These are phyloP conservation scores for Nematocida displodere DNA, from an alignment of 371 early-diverging fungal species.

Conservation along the genomic window DNA sequence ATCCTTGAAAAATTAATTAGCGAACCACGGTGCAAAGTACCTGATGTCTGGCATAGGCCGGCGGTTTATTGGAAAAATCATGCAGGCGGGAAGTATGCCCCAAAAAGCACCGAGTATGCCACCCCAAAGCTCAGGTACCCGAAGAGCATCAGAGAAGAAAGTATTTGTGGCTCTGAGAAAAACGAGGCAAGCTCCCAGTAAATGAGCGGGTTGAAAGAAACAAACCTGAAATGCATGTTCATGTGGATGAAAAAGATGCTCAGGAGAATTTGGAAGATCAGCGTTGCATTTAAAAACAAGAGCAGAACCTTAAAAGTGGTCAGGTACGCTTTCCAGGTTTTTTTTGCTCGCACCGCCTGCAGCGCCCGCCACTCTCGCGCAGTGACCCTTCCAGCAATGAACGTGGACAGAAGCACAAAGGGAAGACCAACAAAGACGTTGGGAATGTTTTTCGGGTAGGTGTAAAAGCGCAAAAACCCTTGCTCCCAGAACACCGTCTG, in stretches of 20 bases:
- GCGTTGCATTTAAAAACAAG: slow-evolving; percentile 29
- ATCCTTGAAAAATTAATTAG: slow-evolving; percentile 33
- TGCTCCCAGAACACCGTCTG: slow-evolving; percentile 65
- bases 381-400: background rate
- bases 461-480: slow-evolving; percentile 63
- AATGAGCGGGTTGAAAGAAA: slow-evolving; percentile 63
- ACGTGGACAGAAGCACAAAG: slow-evolving; percentile 54
- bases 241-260: slow-evolving; percentile 61
- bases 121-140: slow-evolving; percentile 59
- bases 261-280: slow-evolving; percentile 56
- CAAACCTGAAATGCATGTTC: slow-evolving; percentile 64
- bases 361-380: background rate
- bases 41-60: slow-evolving; percentile 2
- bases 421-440: slow-evolving; percentile 62
- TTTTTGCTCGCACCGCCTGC: background rate
- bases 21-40: background rate
- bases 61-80: background rate
- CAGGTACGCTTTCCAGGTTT: background rate
- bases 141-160: slow-evolving; percentile 35
- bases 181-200: slow-evolving; percentile 55
- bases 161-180: background rate
- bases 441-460: slow-evolving; percentile 56
- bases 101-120: slow-evolving; percentile 57
- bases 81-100: slow-evolving; percentile 63
- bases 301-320: background rate